A percentile compares a stretch with the other conserved stretches of the same genome.
Conservation (phyloP, 257 asterid genomes). For the Euphrasia confusa region DNA sequence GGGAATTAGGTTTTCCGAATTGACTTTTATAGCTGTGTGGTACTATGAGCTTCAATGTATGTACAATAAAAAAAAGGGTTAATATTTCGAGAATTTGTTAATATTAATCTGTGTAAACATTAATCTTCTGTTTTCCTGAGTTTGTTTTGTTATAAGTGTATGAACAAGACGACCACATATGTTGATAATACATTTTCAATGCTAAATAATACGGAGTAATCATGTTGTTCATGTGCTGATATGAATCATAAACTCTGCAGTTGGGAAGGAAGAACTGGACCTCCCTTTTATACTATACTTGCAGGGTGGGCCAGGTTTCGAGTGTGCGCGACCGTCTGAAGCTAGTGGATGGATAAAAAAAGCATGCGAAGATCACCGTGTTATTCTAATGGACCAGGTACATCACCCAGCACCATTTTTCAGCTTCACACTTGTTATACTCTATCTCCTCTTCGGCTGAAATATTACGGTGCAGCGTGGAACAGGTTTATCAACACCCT, state of each 20-base stretch:
- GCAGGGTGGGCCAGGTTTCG: constrained; percentile 99
- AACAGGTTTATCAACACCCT: constrained; percentile 89
- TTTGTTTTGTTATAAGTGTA: too few species aligned
- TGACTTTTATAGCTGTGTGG: constrained; percentile 16
- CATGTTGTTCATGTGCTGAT: constrained; percentile 18
- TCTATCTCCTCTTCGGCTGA: constrained; percentile 26
- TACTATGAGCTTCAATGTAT: background rate
- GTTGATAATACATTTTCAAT: too few species aligned
- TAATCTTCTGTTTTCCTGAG: constrained; percentile 13
- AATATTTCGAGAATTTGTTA: too few species aligned
- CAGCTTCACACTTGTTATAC: background rate
- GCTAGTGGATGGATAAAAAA: constrained; percentile 88
- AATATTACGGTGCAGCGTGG: constrained; percentile 67
- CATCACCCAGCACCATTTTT: constrained; percentile 21
- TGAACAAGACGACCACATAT: too few species aligned
- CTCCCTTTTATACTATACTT: constrained; percentile 74
- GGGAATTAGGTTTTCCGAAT: constrained; percentile 3
- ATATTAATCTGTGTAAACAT: background rate
- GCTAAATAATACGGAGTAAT: too few species aligned
- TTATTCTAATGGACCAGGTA: constrained; percentile 95
- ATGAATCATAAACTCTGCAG: constrained; percentile 42
- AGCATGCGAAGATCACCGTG: constrained; percentile 88
- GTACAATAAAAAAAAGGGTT: too few species aligned
- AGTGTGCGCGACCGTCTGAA: constrained; percentile 79
- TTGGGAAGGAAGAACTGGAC: constrained; percentile 80